Evolutionary conservation across 768 basidiomycete genomes (phyloP), one percentile per base, ranked within the genome.

Genomic region (Pisolithus tinctorius): DNA sequence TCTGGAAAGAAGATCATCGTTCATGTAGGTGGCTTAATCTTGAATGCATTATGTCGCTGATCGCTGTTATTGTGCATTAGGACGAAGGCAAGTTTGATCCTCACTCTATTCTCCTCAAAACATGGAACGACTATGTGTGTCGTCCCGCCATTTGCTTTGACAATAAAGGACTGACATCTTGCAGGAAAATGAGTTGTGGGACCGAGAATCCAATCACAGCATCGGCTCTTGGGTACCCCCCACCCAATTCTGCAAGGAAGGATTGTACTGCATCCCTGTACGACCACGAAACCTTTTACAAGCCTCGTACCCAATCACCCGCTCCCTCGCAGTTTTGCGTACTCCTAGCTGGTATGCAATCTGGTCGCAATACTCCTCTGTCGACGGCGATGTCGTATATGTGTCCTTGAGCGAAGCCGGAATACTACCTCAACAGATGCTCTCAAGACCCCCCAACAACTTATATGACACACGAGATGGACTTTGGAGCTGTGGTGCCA

Each of bases 51-150:
- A 20, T 36, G 38, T 43, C 16, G 29, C 53, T 55, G 4, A 62
- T 25, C 25, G 31, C 23, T 8, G 34, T 45, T 54, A 13, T 39
- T 45, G 26, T 30, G 13, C 43, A 23, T 25, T 41, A 93, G 92
- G 96, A 98, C 58, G 94, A 98, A 68, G 95, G 95, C 64, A 93
- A 93, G 68, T 99, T 97, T 48, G 94, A 99, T 70, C 90, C 93
- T 4, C 78, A 85, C 9, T 78, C 83, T 6, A 97, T 99, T 58
- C 95, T 94, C 8, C 77, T 97, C 58, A 97, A 97, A 72, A 91
- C 87, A 0, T 98, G 96, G 95, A 90, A 83, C 52, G 93, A 96
- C 58, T 96, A 95, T 61, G 91, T 93, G 68, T 58, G 83, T 74
- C 43, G 23, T 36, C 36, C 30, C 38, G 39, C 42, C 45, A 8